phyloP scores from a whole-genome alignment of 2,329 filamentous ascomycete species.

The Ophiostoma tasmaniense region DNA sequence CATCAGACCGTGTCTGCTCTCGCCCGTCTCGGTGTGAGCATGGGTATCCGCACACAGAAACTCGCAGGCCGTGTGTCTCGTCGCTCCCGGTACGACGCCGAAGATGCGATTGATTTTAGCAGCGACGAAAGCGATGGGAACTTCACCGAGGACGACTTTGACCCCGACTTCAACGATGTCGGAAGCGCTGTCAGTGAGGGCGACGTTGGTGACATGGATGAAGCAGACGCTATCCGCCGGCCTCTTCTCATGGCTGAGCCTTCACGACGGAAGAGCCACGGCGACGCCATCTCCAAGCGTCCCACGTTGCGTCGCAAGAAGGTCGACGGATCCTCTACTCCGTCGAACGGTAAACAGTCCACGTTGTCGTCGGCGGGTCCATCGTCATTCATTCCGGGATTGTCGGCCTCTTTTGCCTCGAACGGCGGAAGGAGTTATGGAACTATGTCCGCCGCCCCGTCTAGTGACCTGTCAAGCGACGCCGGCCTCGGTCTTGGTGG shows the following conservation, averaged over 20 bases:
- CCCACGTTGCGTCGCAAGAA: conserved; percentile 23
- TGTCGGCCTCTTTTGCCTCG: conserved; percentile 12
- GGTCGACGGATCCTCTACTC: conserved; percentile 15
- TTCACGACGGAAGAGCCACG: conserved; percentile 32
- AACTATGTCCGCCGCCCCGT: conserved; percentile 18
- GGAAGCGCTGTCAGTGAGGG: conserved; percentile 35
- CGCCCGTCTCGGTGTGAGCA: conserved; percentile 52
- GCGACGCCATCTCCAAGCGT: conserved; percentile 30
- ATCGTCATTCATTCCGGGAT: conserved; percentile 3
- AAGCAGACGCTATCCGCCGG: conserved; percentile 23
- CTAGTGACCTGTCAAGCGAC: conserved; percentile 4
- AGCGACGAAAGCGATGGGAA: conserved; percentile 19
- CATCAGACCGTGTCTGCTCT: conserved; percentile 47
- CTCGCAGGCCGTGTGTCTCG: conserved; percentile 48
- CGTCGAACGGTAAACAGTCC: background rate
- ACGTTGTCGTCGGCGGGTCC: conserved; percentile 2
- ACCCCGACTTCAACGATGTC: conserved; percentile 31
- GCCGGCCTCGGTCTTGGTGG: background rate
- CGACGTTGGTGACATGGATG: conserved; percentile 31
- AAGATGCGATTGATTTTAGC: conserved; percentile 22
- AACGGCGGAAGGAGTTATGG: conserved; percentile 22
- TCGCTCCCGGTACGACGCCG: conserved; percentile 31
- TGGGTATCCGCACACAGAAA: conserved; percentile 69
- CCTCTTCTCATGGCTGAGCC: conserved; percentile 13
- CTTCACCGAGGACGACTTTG: conserved; percentile 20